Base-by-base conservation (phyloP, 345 rosid species). In the Aethionema arabicum region DNA sequence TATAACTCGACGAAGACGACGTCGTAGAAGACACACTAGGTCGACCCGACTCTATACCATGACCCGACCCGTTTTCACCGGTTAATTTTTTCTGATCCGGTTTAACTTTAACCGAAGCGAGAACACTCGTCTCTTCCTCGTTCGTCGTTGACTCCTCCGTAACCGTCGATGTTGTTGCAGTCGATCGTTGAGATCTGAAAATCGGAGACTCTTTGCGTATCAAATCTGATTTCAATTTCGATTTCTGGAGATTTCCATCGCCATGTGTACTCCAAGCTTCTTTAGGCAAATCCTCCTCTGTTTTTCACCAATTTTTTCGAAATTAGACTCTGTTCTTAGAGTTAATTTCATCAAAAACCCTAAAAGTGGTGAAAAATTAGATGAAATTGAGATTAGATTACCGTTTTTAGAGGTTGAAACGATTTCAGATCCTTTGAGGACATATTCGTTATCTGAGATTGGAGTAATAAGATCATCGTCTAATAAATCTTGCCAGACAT, bases 391-490 rank as follows among this genome's bases (percentile, higher is more conserved):
- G 27, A 21, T 21, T 21, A 21, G 27, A 21, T 21, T 72, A 76
- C 79, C 82, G 3, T 72, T 65, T 12, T 45, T 55, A 36, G 56
- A 6, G 32, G 33, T 16, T 29, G 51, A 56, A 35, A 56, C 51
- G 32, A 78, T 78, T 52, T 77, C 67, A 38, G 91, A 86, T 69
- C 96, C 96, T 78, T 86, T 78, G 52, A 89, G 82, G 7, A 89
- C 79, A 56, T 81, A 89, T 73, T 86, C 95, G 13, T 77, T 84
- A 60, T 85, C 89, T 3, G 81, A 86, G 59, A 86, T 72, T 3
- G 96, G 91, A 5, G 82, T 81, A 47, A 89, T 80, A 32, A 89
- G 89, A 72, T 89, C 91, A 44, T 81, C 89, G 15, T 89, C 87
- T 11, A 66, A 35, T 16, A 89, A 73, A 67, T 89, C 95, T 80